A percentile compares a stretch with the other conserved stretches of the same genome.
phyloP scores from a whole-genome alignment of 352 stramenopile species.

The Globisporangium acanthophoron region DNA sequence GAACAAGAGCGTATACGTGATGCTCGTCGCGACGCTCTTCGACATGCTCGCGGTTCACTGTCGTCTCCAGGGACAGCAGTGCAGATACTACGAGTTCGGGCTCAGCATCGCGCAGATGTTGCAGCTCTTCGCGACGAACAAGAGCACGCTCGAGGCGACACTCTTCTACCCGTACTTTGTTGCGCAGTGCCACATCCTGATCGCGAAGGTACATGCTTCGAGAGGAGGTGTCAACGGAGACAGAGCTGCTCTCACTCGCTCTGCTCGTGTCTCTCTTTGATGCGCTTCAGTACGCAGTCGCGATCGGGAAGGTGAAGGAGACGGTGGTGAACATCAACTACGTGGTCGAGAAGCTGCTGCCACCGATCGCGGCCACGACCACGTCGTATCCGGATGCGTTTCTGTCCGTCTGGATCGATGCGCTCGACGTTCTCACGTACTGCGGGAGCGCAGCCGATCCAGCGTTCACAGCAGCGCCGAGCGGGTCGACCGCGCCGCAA shows the following conservation, averaged over 20 bases:
- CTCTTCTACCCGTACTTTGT: slow-evolving; percentile 47
- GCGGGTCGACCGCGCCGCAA: slow-evolving; percentile 4
- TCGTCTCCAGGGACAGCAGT: slow-evolving; percentile 46
- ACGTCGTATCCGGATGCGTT: slow-evolving; percentile 44
- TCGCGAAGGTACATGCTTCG: slow-evolving; percentile 45
- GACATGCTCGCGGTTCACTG: slow-evolving; percentile 70
- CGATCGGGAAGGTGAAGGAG: slow-evolving; percentile 47
- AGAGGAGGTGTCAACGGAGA: no score
- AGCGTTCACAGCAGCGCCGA: slow-evolving; percentile 9
- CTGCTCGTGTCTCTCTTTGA: not conserved
- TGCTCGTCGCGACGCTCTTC: slow-evolving; percentile 57
- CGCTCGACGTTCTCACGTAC: slow-evolving; percentile 45
- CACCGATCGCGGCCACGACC: slow-evolving; percentile 17
- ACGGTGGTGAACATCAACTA: slow-evolving; percentile 49
- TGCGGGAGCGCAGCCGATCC: slow-evolving; percentile 30
- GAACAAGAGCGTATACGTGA: slow-evolving; percentile 28
- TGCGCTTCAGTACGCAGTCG: slow-evolving; percentile 40
- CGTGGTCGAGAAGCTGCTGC: slow-evolving; percentile 45
- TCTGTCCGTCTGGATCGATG: slow-evolving; percentile 48
- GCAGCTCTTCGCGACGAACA: slow-evolving; percentile 48
- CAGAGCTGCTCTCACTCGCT: not conserved
- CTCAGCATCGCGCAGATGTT: slow-evolving; percentile 49
- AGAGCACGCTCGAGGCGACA: slow-evolving; percentile 35
- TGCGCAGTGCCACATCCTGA: slow-evolving; percentile 46
- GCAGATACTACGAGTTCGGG: slow-evolving; percentile 62